Base-by-base conservation (phyloP, 441 rosid species). In the Gossypium trilobum region DNA sequence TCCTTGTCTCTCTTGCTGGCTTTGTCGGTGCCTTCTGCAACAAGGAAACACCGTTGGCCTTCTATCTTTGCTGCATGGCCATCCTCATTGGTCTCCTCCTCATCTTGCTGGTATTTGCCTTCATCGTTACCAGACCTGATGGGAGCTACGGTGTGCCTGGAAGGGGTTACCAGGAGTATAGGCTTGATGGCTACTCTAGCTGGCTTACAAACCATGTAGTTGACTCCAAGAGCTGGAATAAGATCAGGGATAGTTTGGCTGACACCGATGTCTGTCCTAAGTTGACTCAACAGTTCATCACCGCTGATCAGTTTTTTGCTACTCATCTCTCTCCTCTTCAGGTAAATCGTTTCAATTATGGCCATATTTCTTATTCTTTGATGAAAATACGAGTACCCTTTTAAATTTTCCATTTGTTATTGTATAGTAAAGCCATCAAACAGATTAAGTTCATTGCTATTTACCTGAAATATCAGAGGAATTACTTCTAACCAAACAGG, bases 271-370 rank as follows among this genome's bases (percentile, higher is more conserved):
- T 77, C 51, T 88, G 93, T 75, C 75, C 89, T 20, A 81, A 81
- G 77, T 73, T 88, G 65, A 68, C 51, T 8, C 87, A 75, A 67
- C 48, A 81, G 2, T 93, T 82, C 44, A 48, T 84, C 8, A 76
- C 87, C 0, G 87, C 91, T 14, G 96, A 91, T 74, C 96, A 91
- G 74, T 89, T 88, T 83, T 89, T 82, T 54, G 61, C 74, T 3
- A 80, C 88, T 36, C 83, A 46, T 61, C 59, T 91, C 80, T 85
- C 93, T 39, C 96, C 98, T 71, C 85, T 93, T 66, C 97, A 91
- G 93, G 96, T 62, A 76, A 75, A 85, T 69, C 44, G 8, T 48
- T 66, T n/a, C 57, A 66, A 48, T 46, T 46, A n/a, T 48, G 22
- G 57, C 5, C 57, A 48, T 46, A n/a, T 52, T 52, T 64, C 54